Percentiles rank a stretch among this genome's conserved stretches.
These are phyloP conservation scores for Sphagnum magellanicum DNA, from an alignment of 228 moss, liverwort and hornwort genomes.

Conservation along the genomic window DNA sequence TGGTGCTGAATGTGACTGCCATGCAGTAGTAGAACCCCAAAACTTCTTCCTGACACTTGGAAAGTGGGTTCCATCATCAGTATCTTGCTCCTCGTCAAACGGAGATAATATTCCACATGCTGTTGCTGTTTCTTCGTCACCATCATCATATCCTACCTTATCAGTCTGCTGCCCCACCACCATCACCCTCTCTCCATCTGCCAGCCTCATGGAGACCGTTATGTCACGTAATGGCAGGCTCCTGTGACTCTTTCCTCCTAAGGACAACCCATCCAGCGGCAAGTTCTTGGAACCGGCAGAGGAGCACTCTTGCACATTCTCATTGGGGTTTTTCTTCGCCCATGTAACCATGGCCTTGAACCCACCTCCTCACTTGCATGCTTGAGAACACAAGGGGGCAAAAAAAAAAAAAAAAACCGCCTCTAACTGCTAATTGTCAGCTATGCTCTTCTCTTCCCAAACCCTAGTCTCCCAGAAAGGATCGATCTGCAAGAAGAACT, in stretches of 20 bases:
- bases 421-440: no score
- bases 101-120: no score
- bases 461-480: no score
- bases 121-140: not conserved
- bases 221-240: constrained; percentile 7
- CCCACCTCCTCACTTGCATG: no score
- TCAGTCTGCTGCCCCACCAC: not conserved
- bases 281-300: not conserved
- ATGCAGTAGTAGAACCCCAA: constrained; percentile 16
- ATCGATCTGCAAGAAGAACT: no score
- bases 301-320: no score
- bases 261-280: constrained; percentile 9
- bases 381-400: no score
- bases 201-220: constrained; percentile 17
- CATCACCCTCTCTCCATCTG: constrained; percentile 6
- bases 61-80: constrained; percentile 1
- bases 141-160: no score
- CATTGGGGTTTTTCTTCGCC: no score
- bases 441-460: no score
- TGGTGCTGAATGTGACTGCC: constrained; percentile 16
- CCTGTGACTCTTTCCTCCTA: constrained; percentile 2
- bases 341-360: no score
- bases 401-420: no score
- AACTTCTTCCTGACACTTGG: constrained; percentile 12
- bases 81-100: constrained; percentile 1